Base-by-base conservation (phyloP, 352 stramenopile genomes). In the Pythium inflatum region DNA sequence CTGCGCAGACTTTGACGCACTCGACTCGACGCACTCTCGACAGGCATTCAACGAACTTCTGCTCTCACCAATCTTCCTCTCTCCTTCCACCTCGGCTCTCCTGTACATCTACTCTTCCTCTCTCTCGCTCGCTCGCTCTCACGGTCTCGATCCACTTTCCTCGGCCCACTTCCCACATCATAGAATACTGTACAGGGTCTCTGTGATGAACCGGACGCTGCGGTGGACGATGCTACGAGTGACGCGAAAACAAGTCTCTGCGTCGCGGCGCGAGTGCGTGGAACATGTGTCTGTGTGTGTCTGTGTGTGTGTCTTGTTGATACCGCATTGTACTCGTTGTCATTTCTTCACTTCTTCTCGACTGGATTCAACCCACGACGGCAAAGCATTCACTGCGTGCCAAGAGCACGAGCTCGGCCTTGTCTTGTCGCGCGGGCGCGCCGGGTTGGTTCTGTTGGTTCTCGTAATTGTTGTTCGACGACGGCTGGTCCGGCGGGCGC, bases 331-430 rank as follows among this genome's bases (percentile, higher is more conserved):
- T 62, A 27, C 5, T 38, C 12, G 7, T 6, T 55, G n/a, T 68
- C 34, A 25, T 62, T 27, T 50, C 27, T 24, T 22, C 7, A 7
- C 2, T 24, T 8, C 5, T 51, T n/a, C n/a, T n/a, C n/a, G 20
- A 11, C n/a, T 51, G 7, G 11, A 16, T 45, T 75, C 66, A 85
- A 24, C 74, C 71, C 50, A 89, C 82, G 41, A 93, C 83, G 22
- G 82, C 81, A 63, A 93, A 93, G 57, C 77, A 80, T 70, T 93
- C 85, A 57, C 85, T 93, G 68, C 80, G 75, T 13, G 82, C 83
- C 38, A 93, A 74, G 66, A 93, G 66, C 67, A 80, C 62, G 46
- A 86, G 62, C 28, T 66, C 71, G 34, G 75, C 69, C 41, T 75
- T 76, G 51, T 61, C 66, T 27, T 50, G 51, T 6, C 48, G 48